Base-by-base conservation (phyloP, 306 rosid genomes). In the Alnus glutinosa region DNA sequence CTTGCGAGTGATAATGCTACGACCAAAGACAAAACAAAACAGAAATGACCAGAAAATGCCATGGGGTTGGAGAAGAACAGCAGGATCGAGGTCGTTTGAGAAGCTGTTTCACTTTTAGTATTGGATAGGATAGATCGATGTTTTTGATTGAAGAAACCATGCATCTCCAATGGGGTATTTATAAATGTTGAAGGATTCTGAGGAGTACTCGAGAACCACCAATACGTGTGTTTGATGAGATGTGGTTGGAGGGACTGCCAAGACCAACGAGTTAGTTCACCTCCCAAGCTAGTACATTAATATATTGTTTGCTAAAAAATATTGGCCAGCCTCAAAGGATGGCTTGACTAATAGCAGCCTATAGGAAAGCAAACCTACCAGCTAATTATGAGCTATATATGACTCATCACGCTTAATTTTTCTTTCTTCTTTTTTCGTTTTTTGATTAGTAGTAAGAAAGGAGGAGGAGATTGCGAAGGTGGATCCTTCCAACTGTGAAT, bases 1-100 rank as follows among this genome's bases (percentile, higher is more conserved):
- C 87, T 62, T 70, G 87, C 73, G 46, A 83, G 63, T n/a, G 62
- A 78, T 30, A 75, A 52, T 32, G 4, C 51, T n/a, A 67, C 7
- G 18, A 73, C 30, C 64, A 79, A 32, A 51, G 55, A 79, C 46
- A 51, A 6, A 34, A 63, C 36, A 48, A 72, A 14, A 66, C 30
- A 37, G 15, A 6, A 28, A 1, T 66, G 46, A 39, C 5, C 14
- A 18, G 71, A 39, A 16, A 55, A 39, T 5, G 71, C 71, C 50
- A 37, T 66, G 8, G 6, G 8, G 6, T 37, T 10, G 36, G 16
- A 30, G 36, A 28, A 30, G 5, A 30, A 5, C 44, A 39, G 44
- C 4, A 61, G 66, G 28, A 23, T 23, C 28, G 28, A 23, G 28
- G 28, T 23, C 1, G 36, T 62, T 62, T 28, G n/a, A 42, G 6